A percentile compares a stretch with the other conserved stretches of the same genome.
Evolutionary conservation across 257 asterid genomes (phyloP).

Genomic region (Capsicum baccatum): DNA sequence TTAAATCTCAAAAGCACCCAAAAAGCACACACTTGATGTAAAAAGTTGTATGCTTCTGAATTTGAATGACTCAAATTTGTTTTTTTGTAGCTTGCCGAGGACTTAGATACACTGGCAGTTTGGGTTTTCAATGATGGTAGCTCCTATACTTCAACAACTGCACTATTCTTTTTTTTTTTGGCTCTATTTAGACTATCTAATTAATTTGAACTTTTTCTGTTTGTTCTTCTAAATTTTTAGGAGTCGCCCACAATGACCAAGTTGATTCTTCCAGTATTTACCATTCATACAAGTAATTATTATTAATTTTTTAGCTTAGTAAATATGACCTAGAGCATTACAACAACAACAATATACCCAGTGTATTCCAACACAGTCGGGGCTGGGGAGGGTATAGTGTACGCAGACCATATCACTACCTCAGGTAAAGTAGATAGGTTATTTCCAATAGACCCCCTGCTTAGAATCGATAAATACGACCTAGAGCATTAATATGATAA

Average conservation of each 20-base stretch:
- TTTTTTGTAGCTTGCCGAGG: slow-evolving; percentile 88
- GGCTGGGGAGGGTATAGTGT: too few species aligned
- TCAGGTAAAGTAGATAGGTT: too few species aligned
- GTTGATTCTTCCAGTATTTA: slow-evolving; percentile 66
- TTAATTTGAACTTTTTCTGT: neutral
- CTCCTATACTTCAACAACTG: neutral
- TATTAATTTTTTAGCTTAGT: neutral
- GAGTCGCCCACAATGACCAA: slow-evolving; percentile 88
- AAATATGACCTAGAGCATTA: neutral
- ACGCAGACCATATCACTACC: too few species aligned
- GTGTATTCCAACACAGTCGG: too few species aligned
- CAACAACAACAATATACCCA: too few species aligned
- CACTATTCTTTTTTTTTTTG: neutral
- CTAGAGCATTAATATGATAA: neutral
- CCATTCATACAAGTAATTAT: slow-evolving; percentile 78
- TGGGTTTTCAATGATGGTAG: slow-evolving; percentile 99
- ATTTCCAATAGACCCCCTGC: too few species aligned
- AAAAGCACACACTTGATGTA: neutral
- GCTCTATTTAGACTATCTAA: neutral
- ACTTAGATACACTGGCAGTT: slow-evolving; percentile 79
- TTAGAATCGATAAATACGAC: too few species aligned
- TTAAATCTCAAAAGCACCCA: neutral
- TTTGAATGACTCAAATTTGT: neutral
- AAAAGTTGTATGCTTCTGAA: neutral
- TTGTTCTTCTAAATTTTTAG: slow-evolving; percentile 48